Evolutionary conservation across 179 eudicot genomes (phyloP), one percentile per base, ranked within the genome.

Genomic region (Heliamphora pulchella): DNA sequence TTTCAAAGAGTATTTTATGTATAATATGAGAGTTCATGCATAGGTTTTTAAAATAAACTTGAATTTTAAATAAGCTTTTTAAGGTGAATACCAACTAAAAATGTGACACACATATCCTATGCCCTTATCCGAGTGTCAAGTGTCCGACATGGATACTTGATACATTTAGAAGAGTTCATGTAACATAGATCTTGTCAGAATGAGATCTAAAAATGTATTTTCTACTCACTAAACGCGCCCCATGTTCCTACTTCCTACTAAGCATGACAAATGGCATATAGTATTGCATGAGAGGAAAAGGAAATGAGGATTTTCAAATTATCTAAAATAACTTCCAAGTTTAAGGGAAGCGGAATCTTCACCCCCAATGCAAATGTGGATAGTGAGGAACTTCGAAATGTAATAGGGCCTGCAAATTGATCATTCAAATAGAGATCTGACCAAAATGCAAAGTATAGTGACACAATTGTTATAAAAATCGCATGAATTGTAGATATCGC

Each of bases 401-500:
- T 73, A 61, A 87, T 66, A 57, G 86, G 86, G 44, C 84, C 85
- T 48, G 71, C 82, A 46, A 83, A 87, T n/a, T 51, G 77, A 65
- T 89, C 84, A 83, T 87, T 90, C 72, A 82, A 79, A 82, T 67
- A 92, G 43, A 92, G 86, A 79, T 92, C 90, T 5, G 94, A 85
- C 87, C 90, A 87, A 77, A 91, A 86, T 58, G 83, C 86, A 59
- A 91, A 85, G 89, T 89, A 89, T 3, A 90, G 18, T 14, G 97
- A 82, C 83, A 84, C 75, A 59, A 79, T 79, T 11, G 97, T 84
- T 11, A 91, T 85, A 74, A 88, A 83, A 54, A 92, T 66, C n/a
- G 97, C 94, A 81, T 92, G 97, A 77, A 87, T 59, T 46, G 91
- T 91, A 70, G 97, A 92, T 83, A 92, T 86, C 39, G 86, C 90